Conservation (phyloP, 305 asterid species). For the Fraxinus dipetala region DNA sequence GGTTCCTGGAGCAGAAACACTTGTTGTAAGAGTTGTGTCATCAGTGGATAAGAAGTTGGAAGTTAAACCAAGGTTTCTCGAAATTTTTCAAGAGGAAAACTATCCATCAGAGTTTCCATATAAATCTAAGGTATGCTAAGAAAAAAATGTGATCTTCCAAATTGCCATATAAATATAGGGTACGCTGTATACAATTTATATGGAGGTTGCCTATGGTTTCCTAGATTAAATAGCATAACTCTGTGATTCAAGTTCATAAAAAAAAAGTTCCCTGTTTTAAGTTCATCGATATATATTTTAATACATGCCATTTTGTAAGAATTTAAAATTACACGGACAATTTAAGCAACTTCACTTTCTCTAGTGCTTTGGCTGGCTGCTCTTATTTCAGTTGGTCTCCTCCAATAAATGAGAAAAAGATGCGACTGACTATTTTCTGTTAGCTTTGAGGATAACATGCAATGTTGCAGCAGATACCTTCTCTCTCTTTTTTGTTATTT, state of each 20-base stretch:
- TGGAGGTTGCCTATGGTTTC: constrained; percentile 13
- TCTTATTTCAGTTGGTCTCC: background rate
- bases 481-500: background rate
- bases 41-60: constrained; percentile 97
- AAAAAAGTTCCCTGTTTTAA: background rate
- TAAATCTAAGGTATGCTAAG: constrained; percentile 76
- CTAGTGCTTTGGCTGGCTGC: background rate
- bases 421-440: background rate
- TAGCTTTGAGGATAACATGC: background rate
- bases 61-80: constrained; percentile 83
- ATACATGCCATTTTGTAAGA: background rate
- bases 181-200: background rate
- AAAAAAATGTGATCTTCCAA: background rate
- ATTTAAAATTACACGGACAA: constrained; percentile 8
- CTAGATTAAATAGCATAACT: background rate
- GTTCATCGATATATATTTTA: background rate
- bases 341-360: background rate
- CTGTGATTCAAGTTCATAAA: background rate
- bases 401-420: background rate
- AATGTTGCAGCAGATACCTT: background rate
- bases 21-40: constrained; percentile 92
- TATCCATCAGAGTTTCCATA: constrained; percentile 82
- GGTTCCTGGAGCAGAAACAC: constrained; percentile 97
- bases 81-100: constrained; percentile 83
- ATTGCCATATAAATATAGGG: background rate